Conservation (phyloP, 1,284 basidiomycete species). For the Leccinum pachyderme region DNA sequence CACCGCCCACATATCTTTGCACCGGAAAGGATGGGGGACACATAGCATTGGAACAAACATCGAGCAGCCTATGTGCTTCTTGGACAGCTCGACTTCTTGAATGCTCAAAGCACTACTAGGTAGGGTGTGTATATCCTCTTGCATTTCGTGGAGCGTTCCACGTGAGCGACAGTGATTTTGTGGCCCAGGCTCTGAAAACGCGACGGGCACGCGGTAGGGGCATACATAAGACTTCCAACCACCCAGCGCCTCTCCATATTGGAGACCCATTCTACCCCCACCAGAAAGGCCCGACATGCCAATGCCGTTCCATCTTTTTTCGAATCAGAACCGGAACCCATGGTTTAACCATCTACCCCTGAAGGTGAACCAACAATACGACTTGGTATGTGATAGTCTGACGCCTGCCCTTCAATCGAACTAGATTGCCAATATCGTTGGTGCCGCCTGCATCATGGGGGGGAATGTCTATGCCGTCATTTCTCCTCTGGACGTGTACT, state of each 20-base stretch:
- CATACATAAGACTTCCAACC: conserved; percentile 27
- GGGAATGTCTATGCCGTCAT: conserved; percentile 86
- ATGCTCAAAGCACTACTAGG: neutral
- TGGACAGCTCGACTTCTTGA: neutral
- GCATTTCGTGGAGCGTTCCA: conserved; percentile 14
- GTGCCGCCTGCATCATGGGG: conserved; percentile 77
- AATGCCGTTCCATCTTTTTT: conserved; percentile 28
- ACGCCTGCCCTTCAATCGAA: conserved; percentile 6
- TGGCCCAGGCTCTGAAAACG: conserved; percentile 27
- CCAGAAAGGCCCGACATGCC: neutral
- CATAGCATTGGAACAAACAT: neutral
- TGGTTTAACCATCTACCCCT: conserved; percentile 29
- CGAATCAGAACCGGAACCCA: conserved; percentile 23
- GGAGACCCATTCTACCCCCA: conserved; percentile 13
- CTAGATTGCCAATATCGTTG: conserved; percentile 75
- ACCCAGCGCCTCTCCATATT: conserved; percentile 11
- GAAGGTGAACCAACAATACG: conserved; percentile 20
- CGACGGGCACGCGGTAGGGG: conserved; percentile 28
- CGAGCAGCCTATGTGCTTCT: conserved; percentile 3
- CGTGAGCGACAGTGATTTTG: conserved; percentile 11
- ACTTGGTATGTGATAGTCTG: neutral
- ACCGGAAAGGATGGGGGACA: conserved; percentile 10
- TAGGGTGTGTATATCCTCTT: neutral
- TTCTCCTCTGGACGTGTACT: conserved; percentile 66
- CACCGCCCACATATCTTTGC: neutral